Evolutionary conservation across 805 yeast species (phyloP).

Genomic region (Grigorovia transvaalensis): DNA sequence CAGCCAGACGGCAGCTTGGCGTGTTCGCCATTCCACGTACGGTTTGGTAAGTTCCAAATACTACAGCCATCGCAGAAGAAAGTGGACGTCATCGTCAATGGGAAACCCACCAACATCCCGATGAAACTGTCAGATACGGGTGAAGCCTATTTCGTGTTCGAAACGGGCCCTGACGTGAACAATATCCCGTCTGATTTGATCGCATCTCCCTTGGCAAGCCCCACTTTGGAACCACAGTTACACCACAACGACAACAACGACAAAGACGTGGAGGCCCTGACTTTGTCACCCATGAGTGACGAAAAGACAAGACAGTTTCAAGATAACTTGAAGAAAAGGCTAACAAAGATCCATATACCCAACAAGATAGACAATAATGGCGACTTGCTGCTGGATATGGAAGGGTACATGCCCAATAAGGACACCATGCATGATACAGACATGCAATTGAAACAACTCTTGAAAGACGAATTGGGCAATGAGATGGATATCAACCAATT

Average conservation of each 20-base stretch:
- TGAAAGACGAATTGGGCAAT: constrained; percentile 64
- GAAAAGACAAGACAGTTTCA: constrained; percentile 8
- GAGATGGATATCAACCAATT: constrained; percentile 37
- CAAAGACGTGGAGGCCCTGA: constrained; percentile 12
- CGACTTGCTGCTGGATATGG: constrained; percentile 83
- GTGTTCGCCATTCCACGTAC: constrained; percentile 93
- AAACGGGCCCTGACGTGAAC: constrained; percentile 47
- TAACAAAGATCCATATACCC: constrained; percentile 70
- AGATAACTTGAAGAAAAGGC: constrained; percentile 47
- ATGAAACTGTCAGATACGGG: constrained; percentile 98
- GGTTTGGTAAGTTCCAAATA: constrained; percentile 91
- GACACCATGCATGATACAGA: constrained; percentile 70
- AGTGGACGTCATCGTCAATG: constrained; percentile 83
- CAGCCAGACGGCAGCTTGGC: constrained; percentile 68
- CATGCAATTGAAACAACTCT: constrained; percentile 57
- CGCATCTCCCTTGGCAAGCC: constrained; percentile 77
- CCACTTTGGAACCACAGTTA: constrained; percentile 47
- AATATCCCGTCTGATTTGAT: constrained; percentile 68
- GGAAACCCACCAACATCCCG: constrained; percentile 66
- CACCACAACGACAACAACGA: constrained; percentile 16
- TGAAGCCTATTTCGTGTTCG: constrained; percentile 95
- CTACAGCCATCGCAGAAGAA: constrained; percentile 91
- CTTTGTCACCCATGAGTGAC: constrained; percentile 3
- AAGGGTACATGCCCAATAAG: constrained; percentile 85
- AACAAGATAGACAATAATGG: constrained; percentile 83